Evolutionary conservation across 495 filamentous ascomycete species (phyloP).

Genomic region (Glonium stellatum): DNA sequence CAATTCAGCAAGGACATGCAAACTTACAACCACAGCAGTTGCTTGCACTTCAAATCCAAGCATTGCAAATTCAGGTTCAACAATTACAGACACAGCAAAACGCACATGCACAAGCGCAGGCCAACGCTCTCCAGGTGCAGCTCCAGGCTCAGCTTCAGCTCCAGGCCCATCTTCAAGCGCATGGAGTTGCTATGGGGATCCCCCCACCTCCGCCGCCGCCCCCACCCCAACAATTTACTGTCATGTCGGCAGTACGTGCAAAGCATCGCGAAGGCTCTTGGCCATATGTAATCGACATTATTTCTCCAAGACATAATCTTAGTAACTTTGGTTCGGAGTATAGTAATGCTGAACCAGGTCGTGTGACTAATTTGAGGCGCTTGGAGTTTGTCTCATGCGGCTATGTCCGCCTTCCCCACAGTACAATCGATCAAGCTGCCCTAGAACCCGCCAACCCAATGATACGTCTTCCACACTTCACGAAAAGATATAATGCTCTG

Average conservation of each 20-base stretch:
- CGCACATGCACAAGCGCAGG: constrained; percentile 17
- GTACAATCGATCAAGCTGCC: constrained; percentile 24
- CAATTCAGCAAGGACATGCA: constrained; percentile 4
- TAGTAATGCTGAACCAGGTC: constrained; percentile 13
- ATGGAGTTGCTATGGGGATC: background rate
- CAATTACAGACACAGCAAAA: constrained; percentile 11
- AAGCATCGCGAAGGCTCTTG: constrained; percentile 31
- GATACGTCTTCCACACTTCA: constrained; percentile 18
- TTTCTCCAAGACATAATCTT: constrained; percentile 30
- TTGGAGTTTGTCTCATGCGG: constrained; percentile 33
- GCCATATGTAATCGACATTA: constrained; percentile 31
- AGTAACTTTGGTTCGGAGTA: constrained; percentile 15
- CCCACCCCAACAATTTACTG: constrained; percentile 1
- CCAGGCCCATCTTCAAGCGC: constrained; percentile 5
- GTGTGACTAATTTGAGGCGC: constrained; percentile 7
- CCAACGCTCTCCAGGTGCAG: constrained; percentile 9
- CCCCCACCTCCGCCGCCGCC: background rate
- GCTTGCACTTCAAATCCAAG: constrained; percentile 12
- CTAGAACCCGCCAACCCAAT: constrained; percentile 16
- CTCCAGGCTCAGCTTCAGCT: constrained; percentile 10
- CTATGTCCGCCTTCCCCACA: constrained; percentile 27
- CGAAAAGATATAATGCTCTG: constrained; percentile 16
- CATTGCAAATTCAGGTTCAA: constrained; percentile 15
- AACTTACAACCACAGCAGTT: constrained; percentile 7
- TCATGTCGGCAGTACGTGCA: constrained; percentile 3